phyloP scores from a whole-genome alignment of 108 stramenopile genomes.

The Nannochloropsis oceanica region DNA sequence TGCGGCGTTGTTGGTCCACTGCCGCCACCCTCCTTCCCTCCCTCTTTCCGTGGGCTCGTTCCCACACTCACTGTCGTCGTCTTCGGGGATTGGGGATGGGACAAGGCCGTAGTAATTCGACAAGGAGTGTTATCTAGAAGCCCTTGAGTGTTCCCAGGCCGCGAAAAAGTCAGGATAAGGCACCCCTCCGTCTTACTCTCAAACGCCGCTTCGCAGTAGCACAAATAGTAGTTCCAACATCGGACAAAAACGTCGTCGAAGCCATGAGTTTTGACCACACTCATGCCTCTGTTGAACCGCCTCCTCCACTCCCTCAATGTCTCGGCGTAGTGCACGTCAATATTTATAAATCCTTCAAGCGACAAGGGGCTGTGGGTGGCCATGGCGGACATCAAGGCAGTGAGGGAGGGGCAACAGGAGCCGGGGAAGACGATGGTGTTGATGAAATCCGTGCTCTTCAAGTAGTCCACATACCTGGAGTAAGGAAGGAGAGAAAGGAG shows the following conservation, averaged over 20 bases:
- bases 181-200: conserved; percentile 20
- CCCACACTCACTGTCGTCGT: background rate
- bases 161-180: conserved; percentile 28
- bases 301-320: conserved; percentile 82
- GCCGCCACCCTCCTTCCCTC: background rate
- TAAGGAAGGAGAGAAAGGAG: background rate
- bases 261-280: conserved; percentile 50
- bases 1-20: background rate
- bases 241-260: conserved; percentile 85
- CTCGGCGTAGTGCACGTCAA: conserved; percentile 82
- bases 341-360: conserved; percentile 71
- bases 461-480: conserved; percentile 55
- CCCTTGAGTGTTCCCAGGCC: conserved; percentile 22
- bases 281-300: conserved; percentile 45
- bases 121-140: background rate
- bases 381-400: conserved; percentile 67
- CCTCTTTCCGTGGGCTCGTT: background rate
- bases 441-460: conserved; percentile 73
- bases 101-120: background rate
- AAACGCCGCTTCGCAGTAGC: conserved; percentile 92
- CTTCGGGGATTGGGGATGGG: background rate
- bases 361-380: conserved; percentile 51
- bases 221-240: conserved; percentile 87
- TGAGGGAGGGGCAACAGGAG: conserved; percentile 64
- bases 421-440: conserved; percentile 94